Base-by-base conservation (phyloP, 441 rosid genomes). In the Mallotus repandus region DNA sequence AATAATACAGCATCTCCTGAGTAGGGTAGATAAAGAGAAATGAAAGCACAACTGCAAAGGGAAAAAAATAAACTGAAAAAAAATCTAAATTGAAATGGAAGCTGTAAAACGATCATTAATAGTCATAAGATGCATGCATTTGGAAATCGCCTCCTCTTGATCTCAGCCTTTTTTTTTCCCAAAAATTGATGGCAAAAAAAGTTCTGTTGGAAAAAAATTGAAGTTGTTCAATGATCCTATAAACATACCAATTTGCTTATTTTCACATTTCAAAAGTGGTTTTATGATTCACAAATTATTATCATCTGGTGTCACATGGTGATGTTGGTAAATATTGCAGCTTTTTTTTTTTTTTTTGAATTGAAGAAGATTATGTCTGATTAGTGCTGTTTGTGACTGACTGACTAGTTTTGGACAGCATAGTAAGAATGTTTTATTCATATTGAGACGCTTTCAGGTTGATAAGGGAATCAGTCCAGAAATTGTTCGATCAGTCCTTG, bases 401-500 rank as follows among this genome's bases (percentile, higher is more conserved):
- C 38, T 19, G 49, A 18, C 38, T 29, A 41, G 19, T 35, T 72
- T 46, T 62, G 21, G 21, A 25, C 43, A 19, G 7, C 25, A 19
- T 14, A 61, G 13, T 54, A 50, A 45, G 14, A 21, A 41, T 63
- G 11, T 54, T 68, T 76, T 49, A 61, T 43, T 10, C 48, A 16
- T 64, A 18, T 72, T 66, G 66, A 56, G 68, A 25, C 81, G 71
- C 69, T 68, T 76, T 43, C 83, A 95, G 99, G 91, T 96, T 78
- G 99, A 95, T 62, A 89, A 81, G 78, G 97, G 91, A 77, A 81
- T 88, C 76, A 85, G 87, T 85, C 87, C 95, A 69, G 97, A 95
- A 86, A 85, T 93, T 63, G 97, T 95, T 71, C 95, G 98, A 70
- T 88, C 99, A 74, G 87, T 91, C 80, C 92, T 95, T 52, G 80